Conservation (phyloP, 805 yeast genomes). For the Tetrapisispora nanseiensis region DNA sequence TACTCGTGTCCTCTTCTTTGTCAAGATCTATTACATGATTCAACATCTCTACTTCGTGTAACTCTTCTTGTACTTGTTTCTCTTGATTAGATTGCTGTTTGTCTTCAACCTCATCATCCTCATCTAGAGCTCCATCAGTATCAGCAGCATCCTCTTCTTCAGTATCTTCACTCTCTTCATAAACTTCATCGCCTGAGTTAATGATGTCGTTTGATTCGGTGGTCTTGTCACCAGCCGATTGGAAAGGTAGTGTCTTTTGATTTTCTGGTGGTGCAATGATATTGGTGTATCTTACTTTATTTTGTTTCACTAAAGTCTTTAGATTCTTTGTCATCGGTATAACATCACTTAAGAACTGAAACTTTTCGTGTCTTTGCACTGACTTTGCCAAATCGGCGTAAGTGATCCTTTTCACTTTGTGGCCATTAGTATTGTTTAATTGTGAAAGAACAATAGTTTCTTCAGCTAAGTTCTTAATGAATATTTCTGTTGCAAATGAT, state of each 20-base stretch:
- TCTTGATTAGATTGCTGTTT: background rate
- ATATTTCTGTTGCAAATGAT: conserved; percentile 21
- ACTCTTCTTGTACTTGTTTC: conserved; percentile 8
- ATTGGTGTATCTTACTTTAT: conserved; percentile 20
- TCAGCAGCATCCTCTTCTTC: conserved; percentile 4
- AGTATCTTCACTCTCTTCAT: conserved; percentile 10
- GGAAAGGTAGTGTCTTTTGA: conserved; percentile 12
- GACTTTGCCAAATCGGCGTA: conserved; percentile 20
- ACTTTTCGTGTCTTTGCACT: conserved; percentile 13
- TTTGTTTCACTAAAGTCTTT: conserved; percentile 17
- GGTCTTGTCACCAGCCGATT: background rate
- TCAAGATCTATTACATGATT: conserved; percentile 15
- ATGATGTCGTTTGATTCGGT: conserved; percentile 10
- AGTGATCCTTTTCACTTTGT: conserved; percentile 9
- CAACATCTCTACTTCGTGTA: conserved; percentile 14
- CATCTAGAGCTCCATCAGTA: conserved; percentile 6
- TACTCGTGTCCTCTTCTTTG: conserved; percentile 1
- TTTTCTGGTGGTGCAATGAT: conserved; percentile 1
- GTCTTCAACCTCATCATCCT: conserved; percentile 6
- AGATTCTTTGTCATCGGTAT: conserved; percentile 20
- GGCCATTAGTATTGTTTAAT: conserved; percentile 2
- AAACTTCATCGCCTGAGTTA: conserved; percentile 9
- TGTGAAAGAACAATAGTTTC: conserved; percentile 18
- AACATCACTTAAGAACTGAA: conserved; percentile 19
- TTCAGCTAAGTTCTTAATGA: conserved; percentile 15